phyloP scores from a whole-genome alignment of 768 basidiomycete genomes.

The Vararia minispora region DNA sequence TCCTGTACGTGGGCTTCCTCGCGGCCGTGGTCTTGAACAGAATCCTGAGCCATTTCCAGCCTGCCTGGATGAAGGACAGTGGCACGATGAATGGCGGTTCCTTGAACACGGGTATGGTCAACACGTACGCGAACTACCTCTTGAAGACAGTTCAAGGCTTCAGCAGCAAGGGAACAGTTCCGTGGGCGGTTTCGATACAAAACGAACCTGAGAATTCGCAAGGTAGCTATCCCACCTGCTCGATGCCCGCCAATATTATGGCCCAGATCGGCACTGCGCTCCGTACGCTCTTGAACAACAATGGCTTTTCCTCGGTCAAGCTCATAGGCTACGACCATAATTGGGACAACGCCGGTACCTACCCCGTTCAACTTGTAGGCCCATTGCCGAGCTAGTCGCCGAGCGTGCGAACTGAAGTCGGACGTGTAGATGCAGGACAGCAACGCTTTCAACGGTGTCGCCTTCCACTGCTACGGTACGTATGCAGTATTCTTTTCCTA shows the following conservation, averaged over 20 bases:
- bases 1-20: conserved; percentile 33
- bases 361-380: conserved; percentile 45
- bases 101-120: conserved; percentile 28
- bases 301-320: conserved; percentile 47
- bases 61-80: conserved; percentile 70
- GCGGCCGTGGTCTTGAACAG: too few species aligned
- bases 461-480: conserved; percentile 73
- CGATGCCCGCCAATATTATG: conserved; percentile 41
- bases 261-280: conserved; percentile 47
- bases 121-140: conserved; percentile 54
- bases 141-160: conserved; percentile 66
- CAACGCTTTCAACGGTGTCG: conserved; percentile 48
- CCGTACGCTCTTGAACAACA: conserved; percentile 47
- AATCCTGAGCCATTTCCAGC: conserved; percentile 27
- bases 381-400: not conserved
- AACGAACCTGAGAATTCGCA: conserved; percentile 46
- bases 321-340: conserved; percentile 68
- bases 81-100: conserved; percentile 61
- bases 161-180: conserved; percentile 41
- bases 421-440: conserved; percentile 46
- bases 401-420: too few species aligned
- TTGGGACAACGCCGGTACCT: conserved; percentile 54
- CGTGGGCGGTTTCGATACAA: conserved; percentile 59
- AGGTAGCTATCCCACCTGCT: conserved; percentile 57
- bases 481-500: too few species aligned